Evolutionary conservation across 2,329 filamentous ascomycete genomes (phyloP).

Genomic region (Coniella lustricola): DNA sequence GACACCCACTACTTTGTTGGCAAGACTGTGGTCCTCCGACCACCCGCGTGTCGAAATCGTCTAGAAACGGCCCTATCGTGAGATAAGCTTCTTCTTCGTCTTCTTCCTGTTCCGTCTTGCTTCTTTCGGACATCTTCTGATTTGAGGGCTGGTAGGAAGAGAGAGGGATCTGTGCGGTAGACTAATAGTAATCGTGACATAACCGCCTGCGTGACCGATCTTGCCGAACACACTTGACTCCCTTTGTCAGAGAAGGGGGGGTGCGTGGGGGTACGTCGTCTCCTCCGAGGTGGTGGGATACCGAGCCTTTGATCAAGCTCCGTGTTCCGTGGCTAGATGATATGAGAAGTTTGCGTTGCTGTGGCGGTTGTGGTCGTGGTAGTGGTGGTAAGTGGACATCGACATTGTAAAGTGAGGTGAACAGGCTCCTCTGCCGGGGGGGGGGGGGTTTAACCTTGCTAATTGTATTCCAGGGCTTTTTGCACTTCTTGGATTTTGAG

Average conservation of each 20-base stretch:
- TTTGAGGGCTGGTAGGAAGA: too few relatives aligned
- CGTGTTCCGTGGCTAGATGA: neutral
- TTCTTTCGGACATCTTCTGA: neutral
- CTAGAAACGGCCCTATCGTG: neutral
- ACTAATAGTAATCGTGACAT: neutral
- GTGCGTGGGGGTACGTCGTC: neutral
- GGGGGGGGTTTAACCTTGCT: too few relatives aligned
- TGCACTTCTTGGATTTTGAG: too few relatives aligned
- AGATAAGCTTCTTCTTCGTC: neutral
- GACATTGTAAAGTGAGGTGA: too few relatives aligned
- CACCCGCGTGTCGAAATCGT: neutral
- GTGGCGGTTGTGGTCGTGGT: too few relatives aligned
- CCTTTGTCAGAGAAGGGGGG: neutral
- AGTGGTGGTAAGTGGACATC: too few relatives aligned
- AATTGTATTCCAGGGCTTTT: too few relatives aligned
- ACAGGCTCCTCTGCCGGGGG: too few relatives aligned
- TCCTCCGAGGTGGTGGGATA: too few relatives aligned
- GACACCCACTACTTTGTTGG: too few relatives aligned
- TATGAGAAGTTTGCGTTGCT: neutral
- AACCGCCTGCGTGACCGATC: neutral
- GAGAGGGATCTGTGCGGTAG: neutral
- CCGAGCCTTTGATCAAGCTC: neutral
- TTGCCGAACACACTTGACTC: neutral
- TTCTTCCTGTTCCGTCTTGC: neutral
- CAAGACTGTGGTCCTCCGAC: too few relatives aligned